Conservation (phyloP, 2,329 filamentous ascomycete species). For the Didymella segeticola region DNA sequence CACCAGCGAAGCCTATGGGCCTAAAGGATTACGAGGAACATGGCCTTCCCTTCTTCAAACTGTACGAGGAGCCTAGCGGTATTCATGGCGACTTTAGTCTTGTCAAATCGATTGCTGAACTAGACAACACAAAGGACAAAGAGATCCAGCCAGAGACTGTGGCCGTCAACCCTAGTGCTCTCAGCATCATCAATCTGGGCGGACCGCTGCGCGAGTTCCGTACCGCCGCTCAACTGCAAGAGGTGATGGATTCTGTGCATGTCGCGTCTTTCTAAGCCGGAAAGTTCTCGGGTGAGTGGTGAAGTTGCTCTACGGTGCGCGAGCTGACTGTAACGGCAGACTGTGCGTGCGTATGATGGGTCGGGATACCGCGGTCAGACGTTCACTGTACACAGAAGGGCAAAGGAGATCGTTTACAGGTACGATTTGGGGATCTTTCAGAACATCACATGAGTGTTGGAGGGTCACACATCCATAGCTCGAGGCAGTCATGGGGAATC, state of each 20-base stretch:
- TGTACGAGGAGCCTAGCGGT: constrained; percentile 39
- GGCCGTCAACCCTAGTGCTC: neutral
- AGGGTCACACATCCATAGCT: no score
- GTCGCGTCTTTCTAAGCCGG: neutral
- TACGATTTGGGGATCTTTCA: no score
- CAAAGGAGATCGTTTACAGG: no score
- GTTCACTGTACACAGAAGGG: no score
- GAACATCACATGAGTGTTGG: no score
- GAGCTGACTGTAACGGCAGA: no score
- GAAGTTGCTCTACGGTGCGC: no score
- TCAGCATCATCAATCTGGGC: neutral
- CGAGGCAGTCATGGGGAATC: no score
- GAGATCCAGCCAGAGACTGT: neutral
- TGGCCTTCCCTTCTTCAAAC: constrained; percentile 49
- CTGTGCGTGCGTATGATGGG: no score
- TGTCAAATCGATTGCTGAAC: constrained; percentile 36
- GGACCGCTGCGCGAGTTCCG: neutral
- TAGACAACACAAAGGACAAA: neutral
- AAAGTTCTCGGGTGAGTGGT: neutral
- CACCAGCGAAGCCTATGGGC: constrained; percentile 47
- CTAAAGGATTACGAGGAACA: constrained; percentile 42
- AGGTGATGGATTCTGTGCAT: neutral
- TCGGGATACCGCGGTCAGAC: no score
- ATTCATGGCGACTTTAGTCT: constrained; percentile 35
- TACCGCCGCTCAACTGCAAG: neutral